phyloP scores from a whole-genome alignment of 73 alveolate genomes.

The Paramecium pentaurelia region DNA sequence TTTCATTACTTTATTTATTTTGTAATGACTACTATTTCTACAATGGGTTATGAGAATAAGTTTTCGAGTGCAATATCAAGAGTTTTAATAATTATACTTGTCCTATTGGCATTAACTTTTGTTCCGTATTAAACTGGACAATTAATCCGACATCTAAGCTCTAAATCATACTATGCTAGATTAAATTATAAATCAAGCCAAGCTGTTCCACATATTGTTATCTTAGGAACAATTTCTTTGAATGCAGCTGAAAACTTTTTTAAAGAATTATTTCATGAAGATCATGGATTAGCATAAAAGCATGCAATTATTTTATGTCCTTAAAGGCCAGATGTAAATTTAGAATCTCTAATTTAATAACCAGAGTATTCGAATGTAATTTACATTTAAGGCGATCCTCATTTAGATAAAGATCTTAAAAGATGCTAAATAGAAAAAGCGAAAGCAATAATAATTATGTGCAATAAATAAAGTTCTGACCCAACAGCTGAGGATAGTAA shows the following conservation, averaged over 20 bases:
- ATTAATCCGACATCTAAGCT: constrained; percentile 75
- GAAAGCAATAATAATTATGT: constrained; percentile 83
- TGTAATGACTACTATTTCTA: constrained; percentile 83
- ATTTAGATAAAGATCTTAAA: constrained; percentile 76
- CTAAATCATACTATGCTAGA: constrained; percentile 82
- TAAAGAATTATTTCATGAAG: constrained; percentile 91
- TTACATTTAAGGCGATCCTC: constrained; percentile 92
- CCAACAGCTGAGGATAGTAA: constrained; percentile 91
- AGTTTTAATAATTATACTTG: constrained; percentile 76
- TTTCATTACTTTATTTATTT: constrained; percentile 88
- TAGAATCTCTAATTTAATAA: constrained; percentile 73
- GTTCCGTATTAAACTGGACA: constrained; percentile 89
- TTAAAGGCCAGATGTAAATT: constrained; percentile 81
- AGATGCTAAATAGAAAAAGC: constrained; percentile 89
- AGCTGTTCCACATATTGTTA: constrained; percentile 85
- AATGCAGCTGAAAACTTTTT: constrained; percentile 88
- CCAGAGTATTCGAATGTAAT: constrained; percentile 63
- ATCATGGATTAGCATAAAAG: constrained; percentile 90
- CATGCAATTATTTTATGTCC: constrained; percentile 88
- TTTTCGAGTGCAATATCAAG: constrained; percentile 80
- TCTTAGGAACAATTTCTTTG: constrained; percentile 82
- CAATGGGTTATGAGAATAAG: constrained; percentile 96
- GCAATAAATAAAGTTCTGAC: constrained; percentile 87
- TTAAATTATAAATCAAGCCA: constrained; percentile 74
- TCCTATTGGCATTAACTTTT: constrained; percentile 78